Percentiles rank a stretch among this genome's conserved stretches.
Evolutionary conservation across 768 basidiomycete species (phyloP).

Genomic region (Psilocybe cyanescens): DNA sequence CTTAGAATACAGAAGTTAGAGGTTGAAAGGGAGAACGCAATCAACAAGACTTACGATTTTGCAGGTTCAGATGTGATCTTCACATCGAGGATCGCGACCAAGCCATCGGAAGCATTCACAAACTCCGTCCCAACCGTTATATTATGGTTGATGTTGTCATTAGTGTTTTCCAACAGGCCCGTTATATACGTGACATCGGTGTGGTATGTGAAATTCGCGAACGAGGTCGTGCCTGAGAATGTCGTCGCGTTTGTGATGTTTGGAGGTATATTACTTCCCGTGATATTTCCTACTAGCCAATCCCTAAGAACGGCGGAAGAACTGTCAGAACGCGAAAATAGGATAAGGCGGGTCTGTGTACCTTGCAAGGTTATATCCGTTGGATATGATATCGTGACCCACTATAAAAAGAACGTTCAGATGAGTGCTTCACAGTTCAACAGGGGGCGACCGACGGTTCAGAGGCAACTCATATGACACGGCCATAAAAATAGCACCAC

Average conservation of each 20-base stretch:
- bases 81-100: slow-evolving; percentile 80
- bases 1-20: slow-evolving; percentile 7
- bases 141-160: slow-evolving; percentile 71
- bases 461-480: slow-evolving; percentile 75
- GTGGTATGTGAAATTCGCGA: slow-evolving; percentile 71
- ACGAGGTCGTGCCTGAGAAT: slow-evolving; percentile 66
- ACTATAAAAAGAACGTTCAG: slow-evolving; percentile 32
- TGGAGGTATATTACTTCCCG: slow-evolving; percentile 49
- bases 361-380: slow-evolving; percentile 87
- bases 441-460: slow-evolving; percentile 39
- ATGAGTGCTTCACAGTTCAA: neutral
- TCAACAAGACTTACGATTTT: slow-evolving; percentile 32
- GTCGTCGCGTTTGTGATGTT: slow-evolving; percentile 61
- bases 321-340: neutral
- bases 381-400: slow-evolving; percentile 69
- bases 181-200: slow-evolving; percentile 70
- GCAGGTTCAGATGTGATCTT: slow-evolving; percentile 51
- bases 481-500: slow-evolving; percentile 78
- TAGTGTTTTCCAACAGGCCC: slow-evolving; percentile 73
- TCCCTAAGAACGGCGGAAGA: slow-evolving; percentile 49
- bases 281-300: slow-evolving; percentile 85
- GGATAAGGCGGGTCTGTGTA: slow-evolving; percentile 19
- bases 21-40: neutral
- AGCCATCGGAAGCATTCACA: slow-evolving; percentile 77
- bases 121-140: slow-evolving; percentile 51